phyloP scores from a whole-genome alignment of 148 eudicot genomes.

The Amaranthus cruentus region DNA sequence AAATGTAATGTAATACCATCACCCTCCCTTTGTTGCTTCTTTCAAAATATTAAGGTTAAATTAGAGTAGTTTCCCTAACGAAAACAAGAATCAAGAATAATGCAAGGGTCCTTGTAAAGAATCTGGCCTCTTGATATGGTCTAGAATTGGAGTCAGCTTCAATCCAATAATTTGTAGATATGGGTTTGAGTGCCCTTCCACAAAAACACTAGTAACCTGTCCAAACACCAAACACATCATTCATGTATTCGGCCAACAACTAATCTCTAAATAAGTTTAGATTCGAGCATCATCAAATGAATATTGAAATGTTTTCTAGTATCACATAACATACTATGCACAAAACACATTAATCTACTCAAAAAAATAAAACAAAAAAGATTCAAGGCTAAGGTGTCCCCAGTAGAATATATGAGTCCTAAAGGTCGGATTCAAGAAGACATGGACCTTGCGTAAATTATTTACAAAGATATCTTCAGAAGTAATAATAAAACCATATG shows the following conservation, averaged over 20 bases:
- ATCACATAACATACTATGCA: not conserved
- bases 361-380: not conserved
- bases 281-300: not conserved
- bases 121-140: conserved; percentile 54
- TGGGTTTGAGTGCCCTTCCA: conserved; percentile 72
- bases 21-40: too few species aligned
- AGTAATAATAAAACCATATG: too few species aligned
- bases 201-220: conserved; percentile 59
- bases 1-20: not conserved
- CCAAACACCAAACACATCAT: conserved; percentile 8
- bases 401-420: not conserved
- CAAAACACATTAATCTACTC: not conserved
- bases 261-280: not conserved
- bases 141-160: conserved; percentile 61
- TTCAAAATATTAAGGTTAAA: too few species aligned
- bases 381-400: too few species aligned
- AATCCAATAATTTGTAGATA: conserved; percentile 54
- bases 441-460: not conserved
- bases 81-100: conserved; percentile 35
- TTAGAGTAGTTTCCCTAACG: not conserved
- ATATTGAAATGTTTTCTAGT: not conserved
- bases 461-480: too few species aligned
- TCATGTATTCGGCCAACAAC: conserved; percentile 4
- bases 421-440: not conserved
- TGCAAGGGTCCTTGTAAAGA: conserved; percentile 48